A percentile compares a stretch with the other conserved stretches of the same genome.
Conservation (phyloP, 140 eudicot species). For the Oenanthe javanica region DNA sequence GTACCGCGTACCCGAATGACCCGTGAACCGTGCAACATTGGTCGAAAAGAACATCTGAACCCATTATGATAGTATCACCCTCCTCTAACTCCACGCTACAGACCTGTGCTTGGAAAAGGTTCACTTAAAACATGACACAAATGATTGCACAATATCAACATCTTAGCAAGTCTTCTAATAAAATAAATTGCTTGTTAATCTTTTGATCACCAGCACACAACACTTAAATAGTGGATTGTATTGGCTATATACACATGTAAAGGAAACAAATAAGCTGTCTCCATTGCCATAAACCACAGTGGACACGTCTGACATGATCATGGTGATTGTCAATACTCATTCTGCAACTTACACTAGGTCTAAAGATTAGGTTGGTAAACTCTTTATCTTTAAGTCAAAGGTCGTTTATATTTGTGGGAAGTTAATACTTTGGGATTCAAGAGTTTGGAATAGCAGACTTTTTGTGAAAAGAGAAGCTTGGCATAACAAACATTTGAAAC, state of each 20-base stretch:
- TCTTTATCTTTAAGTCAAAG: neutral
- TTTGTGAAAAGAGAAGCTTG: neutral
- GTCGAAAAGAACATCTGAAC: constrained; percentile 95
- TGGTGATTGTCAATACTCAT: neutral
- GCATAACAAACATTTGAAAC: too few relatives aligned
- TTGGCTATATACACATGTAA: neutral
- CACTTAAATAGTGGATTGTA: neutral
- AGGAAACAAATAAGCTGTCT: neutral
- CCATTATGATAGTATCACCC: constrained; percentile 80
- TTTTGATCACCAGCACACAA: neutral
- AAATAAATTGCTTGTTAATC: neutral
- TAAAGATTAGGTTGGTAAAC: neutral
- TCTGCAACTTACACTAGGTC: neutral
- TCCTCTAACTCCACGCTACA: constrained; percentile 51
- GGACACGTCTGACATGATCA: neutral
- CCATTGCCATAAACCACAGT: neutral
- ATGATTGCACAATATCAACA: neutral
- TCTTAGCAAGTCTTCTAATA: neutral
- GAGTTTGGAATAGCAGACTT: neutral
- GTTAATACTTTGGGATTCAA: neutral
- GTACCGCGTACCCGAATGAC: too few relatives aligned
- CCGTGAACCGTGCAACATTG: too few relatives aligned
- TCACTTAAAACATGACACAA: neutral
- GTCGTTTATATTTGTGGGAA: neutral
- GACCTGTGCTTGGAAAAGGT: constrained; percentile 39